A percentile compares a stretch with the other conserved stretches of the same genome.
These are phyloP conservation scores for Pneumocystis oryctolagi DNA, from an alignment of 1,139 yeast species.

Conservation along the genomic window DNA sequence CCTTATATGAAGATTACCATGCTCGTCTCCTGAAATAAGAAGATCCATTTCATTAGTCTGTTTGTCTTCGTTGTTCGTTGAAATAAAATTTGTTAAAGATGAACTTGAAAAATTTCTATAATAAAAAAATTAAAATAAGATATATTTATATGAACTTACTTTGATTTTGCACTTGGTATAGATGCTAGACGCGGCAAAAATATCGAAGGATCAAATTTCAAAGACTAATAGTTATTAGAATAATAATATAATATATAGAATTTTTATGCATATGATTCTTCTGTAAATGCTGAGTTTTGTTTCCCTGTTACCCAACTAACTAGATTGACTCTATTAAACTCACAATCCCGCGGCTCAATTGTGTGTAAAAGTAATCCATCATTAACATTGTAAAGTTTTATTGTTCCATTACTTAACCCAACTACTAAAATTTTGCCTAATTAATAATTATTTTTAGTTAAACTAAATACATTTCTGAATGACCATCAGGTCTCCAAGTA, in stretches of 20 bases:
- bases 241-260: background rate
- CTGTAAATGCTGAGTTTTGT: background rate
- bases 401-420: constrained; percentile 13
- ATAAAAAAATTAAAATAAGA: background rate
- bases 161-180: background rate
- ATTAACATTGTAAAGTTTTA: constrained; percentile 15
- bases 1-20: background rate
- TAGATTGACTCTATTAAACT: background rate
- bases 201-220: background rate
- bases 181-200: background rate
- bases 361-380: constrained; percentile 14
- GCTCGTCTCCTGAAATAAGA: background rate
- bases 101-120: background rate
- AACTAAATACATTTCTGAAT: background rate
- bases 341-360: background rate
- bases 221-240: background rate
- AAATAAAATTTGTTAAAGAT: background rate
- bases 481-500: constrained; percentile 17
- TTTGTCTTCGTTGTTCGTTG: background rate
- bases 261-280: background rate
- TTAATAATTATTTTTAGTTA: background rate
- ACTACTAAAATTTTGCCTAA: constrained; percentile 15
- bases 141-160: background rate
- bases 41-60: background rate
- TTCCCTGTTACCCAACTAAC: constrained; percentile 1